A percentile compares a stretch with the other conserved stretches of the same genome.
Evolutionary conservation across 129 eudicot genomes (phyloP).

Genomic region (Flaveria ramosissima): DNA sequence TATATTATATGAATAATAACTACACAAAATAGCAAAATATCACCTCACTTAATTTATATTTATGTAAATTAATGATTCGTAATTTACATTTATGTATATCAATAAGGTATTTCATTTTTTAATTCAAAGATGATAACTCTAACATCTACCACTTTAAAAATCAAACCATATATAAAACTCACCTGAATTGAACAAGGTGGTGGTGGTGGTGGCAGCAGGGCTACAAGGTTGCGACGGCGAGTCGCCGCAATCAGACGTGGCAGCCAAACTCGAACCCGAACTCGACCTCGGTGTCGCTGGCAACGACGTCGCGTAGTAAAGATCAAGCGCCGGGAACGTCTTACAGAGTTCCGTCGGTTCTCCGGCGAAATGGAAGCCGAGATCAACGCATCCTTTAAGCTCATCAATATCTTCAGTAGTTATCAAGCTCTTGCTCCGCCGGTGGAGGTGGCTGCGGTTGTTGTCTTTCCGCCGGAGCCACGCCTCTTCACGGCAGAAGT

Average conservation of each 20-base stretch:
- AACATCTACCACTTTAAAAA: too few species aligned
- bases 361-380: constrained; percentile 31
- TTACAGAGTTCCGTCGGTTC: constrained; percentile 29
- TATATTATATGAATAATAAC: too few species aligned
- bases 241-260: constrained; percentile 32
- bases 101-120: too few species aligned
- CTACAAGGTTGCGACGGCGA: constrained; percentile 36
- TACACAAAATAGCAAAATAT: too few species aligned
- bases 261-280: constrained; percentile 11
- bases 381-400: constrained; percentile 39
- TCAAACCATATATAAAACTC: not conserved
- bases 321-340: constrained; percentile 40
- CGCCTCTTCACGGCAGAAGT: constrained; percentile 32
- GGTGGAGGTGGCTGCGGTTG: constrained; percentile 25
- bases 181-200: constrained; percentile 34
- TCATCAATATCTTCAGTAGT: constrained; percentile 37
- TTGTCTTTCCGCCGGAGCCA: constrained; percentile 37
- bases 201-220: constrained; percentile 6
- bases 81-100: too few species aligned
- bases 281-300: constrained; percentile 27
- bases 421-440: constrained; percentile 38
- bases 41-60: too few species aligned
- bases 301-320: constrained; percentile 36
- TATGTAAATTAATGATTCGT: too few species aligned
- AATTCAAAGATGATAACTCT: too few species aligned